Conservation (phyloP, 1,139 yeast genomes). For the Nakaseomyces nivariensis region DNA sequence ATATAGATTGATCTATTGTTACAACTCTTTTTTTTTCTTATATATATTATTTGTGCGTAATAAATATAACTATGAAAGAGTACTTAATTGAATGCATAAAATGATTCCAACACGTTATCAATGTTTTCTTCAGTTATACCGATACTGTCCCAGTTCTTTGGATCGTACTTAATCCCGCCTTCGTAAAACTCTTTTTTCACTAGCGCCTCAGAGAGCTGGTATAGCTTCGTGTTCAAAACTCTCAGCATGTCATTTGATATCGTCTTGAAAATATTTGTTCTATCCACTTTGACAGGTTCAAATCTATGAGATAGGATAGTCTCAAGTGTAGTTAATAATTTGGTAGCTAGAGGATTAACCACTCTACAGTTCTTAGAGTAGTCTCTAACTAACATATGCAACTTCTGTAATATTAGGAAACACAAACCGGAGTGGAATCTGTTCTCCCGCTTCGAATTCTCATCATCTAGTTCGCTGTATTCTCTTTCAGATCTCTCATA, state of each 20-base stretch:
- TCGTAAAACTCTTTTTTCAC: slow-evolving; percentile 25
- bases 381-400: slow-evolving; percentile 24
- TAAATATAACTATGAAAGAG: neutral
- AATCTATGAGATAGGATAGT: slow-evolving; percentile 14
- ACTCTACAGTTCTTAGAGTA: slow-evolving; percentile 25
- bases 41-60: no score
- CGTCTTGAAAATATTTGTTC: neutral
- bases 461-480: neutral
- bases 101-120: slow-evolving; percentile 13
- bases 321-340: slow-evolving; percentile 14
- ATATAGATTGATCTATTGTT: neutral
- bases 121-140: slow-evolving; percentile 19
- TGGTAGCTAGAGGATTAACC: slow-evolving; percentile 13
- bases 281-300: slow-evolving; percentile 3
- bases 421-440: slow-evolving; percentile 2
- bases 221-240: slow-evolving; percentile 15
- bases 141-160: slow-evolving; percentile 12
- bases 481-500: slow-evolving; percentile 13
- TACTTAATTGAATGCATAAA: slow-evolving; percentile 7
- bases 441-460: slow-evolving; percentile 1
- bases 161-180: slow-evolving; percentile 12
- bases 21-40: neutral
- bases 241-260: slow-evolving; percentile 6
- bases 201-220: slow-evolving; percentile 24
- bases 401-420: slow-evolving; percentile 17